phyloP scores from a whole-genome alignment of 371 early-diverging fungal genomes.

The Mortierella polycephala region DNA sequence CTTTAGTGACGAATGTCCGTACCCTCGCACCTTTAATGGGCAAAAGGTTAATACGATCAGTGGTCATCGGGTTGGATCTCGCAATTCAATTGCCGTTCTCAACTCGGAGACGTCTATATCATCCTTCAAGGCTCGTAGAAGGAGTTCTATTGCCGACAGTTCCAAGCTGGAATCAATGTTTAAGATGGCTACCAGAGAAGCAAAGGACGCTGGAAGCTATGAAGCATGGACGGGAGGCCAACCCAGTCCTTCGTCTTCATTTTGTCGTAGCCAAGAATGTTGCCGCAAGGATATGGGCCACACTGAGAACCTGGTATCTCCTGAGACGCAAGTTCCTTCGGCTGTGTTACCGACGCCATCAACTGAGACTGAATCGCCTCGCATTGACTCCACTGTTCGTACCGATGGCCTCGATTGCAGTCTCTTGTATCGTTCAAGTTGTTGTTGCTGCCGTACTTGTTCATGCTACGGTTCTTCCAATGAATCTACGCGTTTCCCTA shows the following conservation, averaged over 20 bases:
- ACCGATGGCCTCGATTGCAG: background rate
- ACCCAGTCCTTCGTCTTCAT: too few species aligned
- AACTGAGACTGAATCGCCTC: too few species aligned
- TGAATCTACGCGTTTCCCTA: too few species aligned
- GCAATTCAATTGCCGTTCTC: slow-evolving; percentile 20
- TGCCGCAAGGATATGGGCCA: background rate
- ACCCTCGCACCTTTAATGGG: background rate
- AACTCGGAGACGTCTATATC: slow-evolving; percentile 30
- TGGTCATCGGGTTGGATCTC: slow-evolving; percentile 7
- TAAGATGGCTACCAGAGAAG: background rate
- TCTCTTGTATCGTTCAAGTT: background rate
- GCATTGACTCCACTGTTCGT: too few species aligned
- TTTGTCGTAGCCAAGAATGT: background rate
- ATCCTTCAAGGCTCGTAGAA: slow-evolving; percentile 24
- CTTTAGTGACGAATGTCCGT: background rate
- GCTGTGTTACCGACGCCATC: background rate
- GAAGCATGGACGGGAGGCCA: background rate
- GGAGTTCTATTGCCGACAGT: slow-evolving; percentile 23
- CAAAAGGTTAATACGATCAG: slow-evolving; percentile 6
- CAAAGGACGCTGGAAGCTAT: slow-evolving; percentile 10
- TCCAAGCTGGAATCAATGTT: slow-evolving; percentile 15
- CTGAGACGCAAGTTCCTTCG: background rate
- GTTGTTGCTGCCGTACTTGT: too few species aligned
- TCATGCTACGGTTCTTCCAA: too few species aligned
- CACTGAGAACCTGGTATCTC: background rate